A percentile compares a stretch with the other conserved stretches of the same genome.
These are phyloP conservation scores for Cryptococcus amylolentus DNA, from an alignment of 1,284 basidiomycete genomes.

Conservation along the genomic window DNA sequence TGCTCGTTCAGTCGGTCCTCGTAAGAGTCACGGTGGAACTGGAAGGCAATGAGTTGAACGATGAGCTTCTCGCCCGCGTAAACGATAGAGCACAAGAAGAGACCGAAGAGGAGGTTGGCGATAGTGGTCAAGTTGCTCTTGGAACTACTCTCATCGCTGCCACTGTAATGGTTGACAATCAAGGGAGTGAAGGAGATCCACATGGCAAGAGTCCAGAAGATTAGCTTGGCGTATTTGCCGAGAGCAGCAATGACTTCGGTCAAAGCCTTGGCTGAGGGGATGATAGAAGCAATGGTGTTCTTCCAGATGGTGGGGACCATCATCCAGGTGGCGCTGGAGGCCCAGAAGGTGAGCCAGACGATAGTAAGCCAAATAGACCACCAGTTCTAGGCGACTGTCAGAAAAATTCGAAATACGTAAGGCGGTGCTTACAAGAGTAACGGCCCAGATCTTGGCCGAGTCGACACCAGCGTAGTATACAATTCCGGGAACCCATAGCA, in stretches of 20 bases:
- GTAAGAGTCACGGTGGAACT: slow-evolving; percentile 83
- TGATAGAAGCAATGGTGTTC: slow-evolving; percentile 66
- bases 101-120: slow-evolving; percentile 67
- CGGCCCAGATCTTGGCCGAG: slow-evolving; percentile 54
- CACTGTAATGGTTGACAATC: slow-evolving; percentile 50
- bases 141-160: slow-evolving; percentile 26
- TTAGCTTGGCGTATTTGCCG: slow-evolving; percentile 59
- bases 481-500: slow-evolving; percentile 72
- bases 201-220: slow-evolving; percentile 63
- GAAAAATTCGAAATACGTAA: neutral
- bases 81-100: slow-evolving; percentile 68
- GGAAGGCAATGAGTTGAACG: slow-evolving; percentile 74
- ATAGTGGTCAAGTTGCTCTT: slow-evolving; percentile 47
- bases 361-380: slow-evolving; percentile 85
- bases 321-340: slow-evolving; percentile 62
- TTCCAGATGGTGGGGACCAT: slow-evolving; percentile 60
- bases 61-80: slow-evolving; percentile 78
- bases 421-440: slow-evolving; percentile 49
- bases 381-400: slow-evolving; percentile 54
- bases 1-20: slow-evolving; percentile 80
- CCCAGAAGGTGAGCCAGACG: slow-evolving; percentile 84
- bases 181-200: slow-evolving; percentile 70
- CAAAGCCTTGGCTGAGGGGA: slow-evolving; percentile 65
- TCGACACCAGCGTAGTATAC: slow-evolving; percentile 62
- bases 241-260: slow-evolving; percentile 71